Percentiles rank a stretch among this genome's conserved stretches.
Conservation (phyloP, 2,329 filamentous ascomycete genomes). For the Pezizomycotina sp. region DNA sequence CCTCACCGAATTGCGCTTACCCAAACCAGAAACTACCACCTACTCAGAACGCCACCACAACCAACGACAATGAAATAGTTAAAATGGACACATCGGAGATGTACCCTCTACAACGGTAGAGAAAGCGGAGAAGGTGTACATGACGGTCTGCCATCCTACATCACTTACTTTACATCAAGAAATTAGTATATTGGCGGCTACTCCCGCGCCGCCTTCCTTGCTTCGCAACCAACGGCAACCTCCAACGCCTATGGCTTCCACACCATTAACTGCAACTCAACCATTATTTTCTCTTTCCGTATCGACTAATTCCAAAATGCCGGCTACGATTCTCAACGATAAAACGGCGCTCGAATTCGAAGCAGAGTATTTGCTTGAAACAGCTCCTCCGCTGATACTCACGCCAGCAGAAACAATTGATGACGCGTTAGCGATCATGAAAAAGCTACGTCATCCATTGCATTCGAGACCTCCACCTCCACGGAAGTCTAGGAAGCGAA, state of each 20-base stretch:
- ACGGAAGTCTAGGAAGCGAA: conserved; percentile 81
- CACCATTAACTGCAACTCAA: conserved; percentile 35
- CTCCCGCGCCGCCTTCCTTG: conserved; percentile 38
- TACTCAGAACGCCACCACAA: conserved; percentile 12
- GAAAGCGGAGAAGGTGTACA: conserved; percentile 52
- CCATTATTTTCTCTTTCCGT: conserved; percentile 31
- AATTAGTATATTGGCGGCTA: conserved; percentile 57
- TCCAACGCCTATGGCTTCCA: conserved; percentile 33
- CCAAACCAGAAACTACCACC: conserved; percentile 38
- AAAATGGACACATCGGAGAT: conserved; percentile 13
- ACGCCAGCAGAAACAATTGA: conserved; percentile 54
- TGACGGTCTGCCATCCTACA: conserved; percentile 73
- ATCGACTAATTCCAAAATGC: conserved; percentile 51
- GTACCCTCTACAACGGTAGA: conserved; percentile 31
- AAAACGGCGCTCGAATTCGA: conserved; percentile 60
- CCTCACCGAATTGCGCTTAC: conserved; percentile 68
- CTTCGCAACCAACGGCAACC: conserved; percentile 27
- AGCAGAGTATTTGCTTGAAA: conserved; percentile 55
- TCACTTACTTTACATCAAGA: conserved; percentile 58
- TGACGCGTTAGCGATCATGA: conserved; percentile 55
- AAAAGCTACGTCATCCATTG: conserved; percentile 56
- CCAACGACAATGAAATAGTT: conserved; percentile 21
- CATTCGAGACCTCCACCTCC: conserved; percentile 61
- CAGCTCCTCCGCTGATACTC: conserved; percentile 57
- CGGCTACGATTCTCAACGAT: conserved; percentile 56